phyloP scores from a whole-genome alignment of 2,329 filamentous ascomycete species.

The Trichophyton benhamiae region DNA sequence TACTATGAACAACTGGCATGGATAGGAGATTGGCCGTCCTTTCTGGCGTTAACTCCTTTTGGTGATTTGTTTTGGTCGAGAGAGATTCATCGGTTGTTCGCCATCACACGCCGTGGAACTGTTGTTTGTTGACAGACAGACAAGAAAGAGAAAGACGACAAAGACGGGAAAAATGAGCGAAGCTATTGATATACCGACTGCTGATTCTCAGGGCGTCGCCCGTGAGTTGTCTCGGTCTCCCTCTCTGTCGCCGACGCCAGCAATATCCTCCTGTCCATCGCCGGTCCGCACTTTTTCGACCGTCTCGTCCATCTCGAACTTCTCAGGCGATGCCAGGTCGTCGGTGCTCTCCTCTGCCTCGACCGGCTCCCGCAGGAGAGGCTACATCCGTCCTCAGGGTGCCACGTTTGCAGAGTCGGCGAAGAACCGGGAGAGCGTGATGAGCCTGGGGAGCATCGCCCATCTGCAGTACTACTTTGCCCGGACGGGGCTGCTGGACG shows the following conservation, averaged over 20 bases:
- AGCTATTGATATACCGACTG: conserved; percentile 2
- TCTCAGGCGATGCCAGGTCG: conserved; percentile 33
- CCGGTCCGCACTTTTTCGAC: conserved; percentile 36
- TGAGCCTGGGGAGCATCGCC: conserved; percentile 91
- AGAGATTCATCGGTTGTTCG: background rate
- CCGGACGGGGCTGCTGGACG: conserved; percentile 80
- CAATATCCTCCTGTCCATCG: conserved; percentile 34
- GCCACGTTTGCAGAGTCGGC: conserved; percentile 87
- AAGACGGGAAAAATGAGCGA: conserved; percentile 3
- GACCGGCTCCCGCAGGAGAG: conserved; percentile 47
- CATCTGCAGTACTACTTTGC: conserved; percentile 99
- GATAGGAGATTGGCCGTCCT: background rate
- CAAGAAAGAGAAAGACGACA: background rate
- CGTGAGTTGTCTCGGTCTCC: conserved; percentile 30
- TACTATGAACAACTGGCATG: background rate
- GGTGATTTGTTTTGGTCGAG: background rate
- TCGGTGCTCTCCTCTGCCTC: conserved; percentile 22
- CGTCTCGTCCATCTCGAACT: conserved; percentile 34
- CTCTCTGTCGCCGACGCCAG: conserved; percentile 31
- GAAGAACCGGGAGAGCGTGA: conserved; percentile 79
- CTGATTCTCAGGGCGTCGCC: conserved; percentile 6
- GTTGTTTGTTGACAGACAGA: background rate
- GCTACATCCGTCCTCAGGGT: conserved; percentile 76
- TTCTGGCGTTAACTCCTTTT: background rate
- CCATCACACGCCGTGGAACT: background rate